Conservation (phyloP, 192 early-diverging fungal genomes). For the Funneliformis mosseae region DNA sequence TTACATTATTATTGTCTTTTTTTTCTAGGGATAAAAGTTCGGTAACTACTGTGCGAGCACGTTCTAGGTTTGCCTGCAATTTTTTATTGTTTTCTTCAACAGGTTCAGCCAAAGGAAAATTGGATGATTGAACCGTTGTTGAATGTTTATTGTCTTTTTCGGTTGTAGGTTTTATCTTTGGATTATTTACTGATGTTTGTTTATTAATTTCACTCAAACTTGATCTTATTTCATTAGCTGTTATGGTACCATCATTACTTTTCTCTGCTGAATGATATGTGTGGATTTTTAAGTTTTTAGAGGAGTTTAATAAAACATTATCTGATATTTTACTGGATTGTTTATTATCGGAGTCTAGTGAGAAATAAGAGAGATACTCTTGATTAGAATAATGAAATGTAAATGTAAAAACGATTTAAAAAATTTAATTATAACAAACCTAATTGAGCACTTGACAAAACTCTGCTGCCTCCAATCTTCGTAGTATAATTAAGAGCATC, state of each 20-base stretch:
- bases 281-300: not conserved
- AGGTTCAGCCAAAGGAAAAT: not conserved
- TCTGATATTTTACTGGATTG: too few relatives aligned
- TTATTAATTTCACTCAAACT: not conserved
- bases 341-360: not conserved
- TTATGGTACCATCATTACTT: not conserved
- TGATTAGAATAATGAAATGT: not conserved
- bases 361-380: too few relatives aligned
- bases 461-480: slow-evolving; percentile 17
- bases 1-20: not conserved
- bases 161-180: not conserved
- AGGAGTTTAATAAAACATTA: too few relatives aligned
- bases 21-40: slow-evolving; percentile 28
- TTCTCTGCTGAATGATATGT: not conserved
- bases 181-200: not conserved
- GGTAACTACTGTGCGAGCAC: slow-evolving; percentile 8
- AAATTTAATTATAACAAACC: not conserved
- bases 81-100: not conserved
- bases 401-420: not conserved
- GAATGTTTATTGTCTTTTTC: not conserved
- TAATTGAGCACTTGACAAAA: slow-evolving; percentile 22
- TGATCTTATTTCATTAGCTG: not conserved
- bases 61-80: not conserved
- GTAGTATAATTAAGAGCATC: slow-evolving; percentile 8
- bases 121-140: not conserved